Evolutionary conservation across 345 rosid genomes (phyloP).

Genomic region (Luvunga scandens): DNA sequence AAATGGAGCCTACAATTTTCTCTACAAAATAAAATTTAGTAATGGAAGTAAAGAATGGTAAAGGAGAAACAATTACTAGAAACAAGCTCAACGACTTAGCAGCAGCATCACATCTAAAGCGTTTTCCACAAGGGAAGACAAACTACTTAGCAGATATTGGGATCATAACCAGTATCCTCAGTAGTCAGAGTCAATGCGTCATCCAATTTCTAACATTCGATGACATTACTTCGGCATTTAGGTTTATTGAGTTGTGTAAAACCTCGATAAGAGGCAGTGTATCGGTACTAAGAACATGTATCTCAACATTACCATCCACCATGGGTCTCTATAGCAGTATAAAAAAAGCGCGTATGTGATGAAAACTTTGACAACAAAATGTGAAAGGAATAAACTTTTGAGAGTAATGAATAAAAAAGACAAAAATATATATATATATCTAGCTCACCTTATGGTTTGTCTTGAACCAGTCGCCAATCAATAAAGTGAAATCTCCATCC

Average conservation of each 20-base stretch:
- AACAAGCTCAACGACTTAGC: not conserved
- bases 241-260: not conserved
- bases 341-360: not conserved
- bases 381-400: not conserved
- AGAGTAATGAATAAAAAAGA: not conserved
- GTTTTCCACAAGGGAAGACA: not conserved
- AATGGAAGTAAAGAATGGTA: not conserved
- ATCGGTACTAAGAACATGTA: not conserved
- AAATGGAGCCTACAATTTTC: not conserved
- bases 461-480: slow-evolving; percentile 85
- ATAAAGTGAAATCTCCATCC: slow-evolving; percentile 65
- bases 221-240: not conserved
- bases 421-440: no score
- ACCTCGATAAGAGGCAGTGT: not conserved
- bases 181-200: not conserved
- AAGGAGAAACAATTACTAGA: not conserved
- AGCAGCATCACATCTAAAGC: not conserved
- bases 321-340: not conserved
- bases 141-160: not conserved
- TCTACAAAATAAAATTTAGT: not conserved
- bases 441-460: slow-evolving; percentile 64
- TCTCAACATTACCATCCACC: not conserved
- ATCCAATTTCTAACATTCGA: not conserved
- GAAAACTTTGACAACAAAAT: not conserved
- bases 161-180: not conserved